Base-by-base conservation (phyloP, 805 yeast genomes). In the Teunomyces cretensis region DNA sequence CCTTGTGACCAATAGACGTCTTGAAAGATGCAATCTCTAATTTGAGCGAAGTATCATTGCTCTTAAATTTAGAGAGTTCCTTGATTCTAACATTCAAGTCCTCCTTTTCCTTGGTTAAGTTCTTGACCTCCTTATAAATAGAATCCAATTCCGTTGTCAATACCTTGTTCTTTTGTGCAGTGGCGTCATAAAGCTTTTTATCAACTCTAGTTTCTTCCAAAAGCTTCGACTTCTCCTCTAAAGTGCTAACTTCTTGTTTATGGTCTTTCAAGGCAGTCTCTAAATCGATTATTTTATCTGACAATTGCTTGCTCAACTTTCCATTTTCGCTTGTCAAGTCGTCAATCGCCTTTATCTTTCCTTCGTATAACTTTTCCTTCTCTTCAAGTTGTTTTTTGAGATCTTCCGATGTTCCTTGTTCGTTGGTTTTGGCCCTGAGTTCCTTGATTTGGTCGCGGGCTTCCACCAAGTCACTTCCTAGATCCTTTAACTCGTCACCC, bases 391-490 rank as follows among this genome's bases (percentile, higher is more conserved):
- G n/a, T 13, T 39, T 41, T 16, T 33, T 24, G 24, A 47, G 16
- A n/a, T 30, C 15, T 9, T 43, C 32, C 4, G 41, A 26, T 2
- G 19, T 22, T 8, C 22, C 38, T 17, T 17, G 36, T 15, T 24
- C 46, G 4, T 40, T 24, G 3, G 38, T 11, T 4, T 44, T 32
- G 2, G 33, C 14, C 39, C 56, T 60, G 14, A 62, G 28, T 3
- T 56, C 60, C 53, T 84, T 83, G 15, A 83, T 42, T 43, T 79
- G 67, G 38, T 85, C 88, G 51, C 78, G 80, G 0, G 89, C 80
- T 4, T 78, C 76, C 1, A 90, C 95, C 6, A 90, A 70, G 41
- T 88, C 95, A 55, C 86, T 79, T 1, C 97, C 97, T 22, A 90
- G 74, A 45, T 79, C 81, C 50, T 76, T 76, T 43, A 91, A 61